Base-by-base conservation (phyloP, 495 filamentous ascomycete genomes). In the Evernia prunastri region DNA sequence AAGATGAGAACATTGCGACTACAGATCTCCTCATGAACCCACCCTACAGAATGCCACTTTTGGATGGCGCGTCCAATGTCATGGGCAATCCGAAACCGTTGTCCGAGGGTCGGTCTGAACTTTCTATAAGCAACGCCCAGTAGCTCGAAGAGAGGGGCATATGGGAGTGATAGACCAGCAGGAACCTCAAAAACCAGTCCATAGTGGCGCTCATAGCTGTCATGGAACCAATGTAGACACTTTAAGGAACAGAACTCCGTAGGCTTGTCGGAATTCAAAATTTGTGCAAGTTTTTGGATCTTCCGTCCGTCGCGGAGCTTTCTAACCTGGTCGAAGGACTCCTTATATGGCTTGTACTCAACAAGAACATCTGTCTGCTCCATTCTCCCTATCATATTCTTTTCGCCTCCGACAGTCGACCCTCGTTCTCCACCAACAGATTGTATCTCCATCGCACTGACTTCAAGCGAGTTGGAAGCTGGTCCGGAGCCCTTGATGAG, bases 171-270 rank as follows among this genome's bases (percentile, higher is more conserved):
- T n/a, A 45, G 43, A 45, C 43, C 43, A 56, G 51, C 12, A 29
- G 51, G 51, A 56, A 56, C n/a, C 11, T 35, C 27, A 23, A 56
- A 56, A 7, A 56, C 20, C 25, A 56, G 51, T 35, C 51, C 51
- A 35, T 20, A 56, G 51, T 56, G 25, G 51, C 31, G 25, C 25
- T 56, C 27, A 17, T 56, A 56, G 31, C 31, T 35, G 31, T 56
- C 51, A 56, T 56, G 51, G 20, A 56, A 56, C 51, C 51, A 56
- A 56, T 56, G 31, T 31, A 56, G 51, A 25, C 51, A 56, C 13
- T 29, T 35, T 20, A 56, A 31, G 11, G 51, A 56, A 56, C 51
- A 4, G 51, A 56, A 31, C 31, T 56, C 27, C 2, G 51, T 56
- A 15, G 31, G 51, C 13, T 31, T 56, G 25, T 35, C 31, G 27